Base-by-base conservation (phyloP, 1,284 basidiomycete genomes). In the Boletus semigastroideus region DNA sequence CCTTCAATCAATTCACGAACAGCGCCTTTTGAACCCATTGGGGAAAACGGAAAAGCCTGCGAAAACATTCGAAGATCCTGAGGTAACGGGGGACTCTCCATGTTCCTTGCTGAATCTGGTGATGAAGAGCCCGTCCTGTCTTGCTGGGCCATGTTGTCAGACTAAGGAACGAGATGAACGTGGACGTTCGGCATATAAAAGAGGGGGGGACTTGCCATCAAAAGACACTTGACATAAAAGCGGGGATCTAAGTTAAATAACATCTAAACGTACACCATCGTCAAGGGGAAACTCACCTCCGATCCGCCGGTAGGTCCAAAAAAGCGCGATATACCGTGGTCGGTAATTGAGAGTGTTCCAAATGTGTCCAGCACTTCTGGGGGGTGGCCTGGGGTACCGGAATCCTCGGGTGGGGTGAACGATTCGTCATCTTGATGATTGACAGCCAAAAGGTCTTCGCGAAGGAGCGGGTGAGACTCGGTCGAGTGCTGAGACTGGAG, bases 251-350 rank as follows among this genome's bases (percentile, higher is more conserved):
- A 49, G 51, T 49, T 50, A 42, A 45, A 54, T 40, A 49, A 48
- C 14, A 51, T 30, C 41, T 44, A 42, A 49, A 55, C 43, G 27
- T 48, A 22, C 27, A 51, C 11, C 46, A 44, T 31, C 28, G 5
- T 34, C 16, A 44, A 44, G 38, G 28, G 36, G 17, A 48, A 52
- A 71, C 77, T 56, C 50, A 83, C 82, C 71, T 85, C 83, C 43
- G 77, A 76, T 27, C 84, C 83, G 20, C 80, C 84, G 2, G 83
- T 82, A 16, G 77, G 79, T 0, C 83, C 84, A 68, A 85, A 86
- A 63, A 85, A 86, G 45, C 79, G 70, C 12, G 82, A 78, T 41
- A 80, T 72, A 1, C 83, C 84, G 55, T 79, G 74, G 56, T 84
- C 80, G 19, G 76, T 76, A 47, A 86, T 82, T 25, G 80, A 78